Conservation (phyloP, 805 yeast species). For the Yarrowia sp. region DNA sequence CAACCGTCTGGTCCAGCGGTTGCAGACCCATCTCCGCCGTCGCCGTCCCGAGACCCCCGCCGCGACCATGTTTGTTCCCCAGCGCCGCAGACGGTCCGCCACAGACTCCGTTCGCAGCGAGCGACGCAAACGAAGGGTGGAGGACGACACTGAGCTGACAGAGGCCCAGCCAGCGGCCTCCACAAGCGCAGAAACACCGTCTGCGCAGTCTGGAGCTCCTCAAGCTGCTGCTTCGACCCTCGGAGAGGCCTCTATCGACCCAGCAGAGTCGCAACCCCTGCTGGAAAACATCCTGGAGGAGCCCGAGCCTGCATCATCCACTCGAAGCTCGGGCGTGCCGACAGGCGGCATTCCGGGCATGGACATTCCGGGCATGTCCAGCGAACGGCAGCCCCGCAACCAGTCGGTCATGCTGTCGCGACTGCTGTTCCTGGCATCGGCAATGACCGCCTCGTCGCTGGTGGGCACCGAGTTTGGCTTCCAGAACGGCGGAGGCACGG, state of each 20-base stretch:
- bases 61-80: slow-evolving; percentile 17
- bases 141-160: not conserved
- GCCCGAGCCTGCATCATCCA: slow-evolving; percentile 15
- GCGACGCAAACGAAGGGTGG: slow-evolving; percentile 7
- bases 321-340: not conserved
- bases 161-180: not conserved
- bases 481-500: slow-evolving; percentile 25
- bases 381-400: slow-evolving; percentile 12
- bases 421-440: slow-evolving; percentile 47
- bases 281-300: slow-evolving; percentile 19
- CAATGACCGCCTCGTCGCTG: slow-evolving; percentile 45
- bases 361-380: slow-evolving; percentile 10
- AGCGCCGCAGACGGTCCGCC: slow-evolving; percentile 15
- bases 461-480: slow-evolving; percentile 32
- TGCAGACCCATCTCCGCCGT: slow-evolving; percentile 15
- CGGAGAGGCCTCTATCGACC: slow-evolving; percentile 1
- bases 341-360: not conserved
- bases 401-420: slow-evolving; percentile 47
- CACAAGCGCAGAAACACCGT: not conserved
- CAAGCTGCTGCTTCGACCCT: not conserved
- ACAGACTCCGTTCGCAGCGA: slow-evolving; percentile 22
- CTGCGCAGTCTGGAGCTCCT: not conserved
- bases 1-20: not conserved
- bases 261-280: slow-evolving; percentile 5
- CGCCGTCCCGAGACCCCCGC: slow-evolving; percentile 6